Percentiles rank a stretch among this genome's conserved stretches.
phyloP scores from a whole-genome alignment of 306 rosid species.

The Styphnolobium japonicum region DNA sequence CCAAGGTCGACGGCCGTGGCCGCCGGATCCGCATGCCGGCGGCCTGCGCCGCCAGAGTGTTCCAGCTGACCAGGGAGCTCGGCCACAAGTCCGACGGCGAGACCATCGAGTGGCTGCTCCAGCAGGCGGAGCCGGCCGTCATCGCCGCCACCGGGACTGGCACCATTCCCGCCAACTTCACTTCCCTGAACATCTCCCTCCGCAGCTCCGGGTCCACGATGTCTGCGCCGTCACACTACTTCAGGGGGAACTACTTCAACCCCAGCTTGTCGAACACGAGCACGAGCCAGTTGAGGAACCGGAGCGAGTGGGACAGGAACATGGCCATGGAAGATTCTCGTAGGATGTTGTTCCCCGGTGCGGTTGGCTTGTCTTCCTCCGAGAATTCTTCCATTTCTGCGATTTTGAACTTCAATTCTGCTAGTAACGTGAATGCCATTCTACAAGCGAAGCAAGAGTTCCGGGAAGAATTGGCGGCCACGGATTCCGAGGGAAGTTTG shows the following conservation, averaged over 20 bases:
- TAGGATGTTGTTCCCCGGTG: constrained; percentile 41
- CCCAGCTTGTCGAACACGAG: constrained; percentile 41
- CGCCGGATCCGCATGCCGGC: constrained; percentile 99
- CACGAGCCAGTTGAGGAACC: constrained; percentile 29
- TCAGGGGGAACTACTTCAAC: constrained; percentile 52
- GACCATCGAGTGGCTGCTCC: constrained; percentile 94
- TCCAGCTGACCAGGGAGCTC: constrained; percentile 81
- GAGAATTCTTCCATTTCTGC: constrained; percentile 44
- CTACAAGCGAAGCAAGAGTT: constrained; percentile 59
- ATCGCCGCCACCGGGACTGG: constrained; percentile 96
- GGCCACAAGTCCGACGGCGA: constrained; percentile 97
- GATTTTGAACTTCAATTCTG: constrained; percentile 59
- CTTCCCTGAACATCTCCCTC: constrained; percentile 89
- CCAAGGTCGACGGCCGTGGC: constrained; percentile 92
- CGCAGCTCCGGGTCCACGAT: constrained; percentile 88
- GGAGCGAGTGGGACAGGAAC: constrained; percentile 52
- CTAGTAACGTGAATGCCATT: constrained; percentile 37
- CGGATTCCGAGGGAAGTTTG: constrained; percentile 35
- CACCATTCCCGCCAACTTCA: constrained; percentile 90
- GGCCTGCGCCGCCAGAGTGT: constrained; percentile 91
- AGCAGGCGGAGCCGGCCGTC: constrained; percentile 89
- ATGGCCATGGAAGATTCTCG: constrained; percentile 44
- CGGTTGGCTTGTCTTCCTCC: constrained; percentile 18
- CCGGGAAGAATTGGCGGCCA: constrained; percentile 29
- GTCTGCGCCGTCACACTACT: constrained; percentile 86